Percentiles rank a stretch among this genome's conserved stretches.
Evolutionary conservation across 306 rosid species (phyloP).

Genomic region (Begonia loranthoides): DNA sequence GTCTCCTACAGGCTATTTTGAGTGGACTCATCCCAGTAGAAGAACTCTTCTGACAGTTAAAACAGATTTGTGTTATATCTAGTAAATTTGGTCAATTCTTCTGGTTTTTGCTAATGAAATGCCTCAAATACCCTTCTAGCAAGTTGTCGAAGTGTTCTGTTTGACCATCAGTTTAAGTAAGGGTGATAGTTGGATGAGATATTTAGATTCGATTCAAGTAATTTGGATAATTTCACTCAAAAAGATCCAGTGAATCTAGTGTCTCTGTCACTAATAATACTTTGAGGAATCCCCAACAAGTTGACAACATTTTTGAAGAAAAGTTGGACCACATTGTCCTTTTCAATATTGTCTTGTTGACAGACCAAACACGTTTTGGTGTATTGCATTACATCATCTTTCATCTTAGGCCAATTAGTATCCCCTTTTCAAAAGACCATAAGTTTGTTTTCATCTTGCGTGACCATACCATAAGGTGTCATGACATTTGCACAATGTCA

Average conservation of each 20-base stretch:
- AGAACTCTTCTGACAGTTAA: neutral
- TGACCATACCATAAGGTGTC: constrained; percentile 6
- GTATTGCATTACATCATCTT: neutral
- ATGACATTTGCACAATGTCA: neutral
- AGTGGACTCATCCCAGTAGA: too few species aligned
- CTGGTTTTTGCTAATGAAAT: neutral
- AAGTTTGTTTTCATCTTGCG: neutral
- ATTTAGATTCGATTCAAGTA: neutral
- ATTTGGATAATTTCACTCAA: neutral
- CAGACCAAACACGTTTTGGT: neutral
- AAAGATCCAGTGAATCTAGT: neutral
- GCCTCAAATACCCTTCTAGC: neutral
- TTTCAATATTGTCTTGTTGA: constrained; percentile 3
- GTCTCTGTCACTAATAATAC: neutral
- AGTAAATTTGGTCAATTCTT: neutral
- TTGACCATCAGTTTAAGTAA: too few species aligned
- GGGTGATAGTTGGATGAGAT: neutral
- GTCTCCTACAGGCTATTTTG: too few species aligned
- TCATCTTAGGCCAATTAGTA: constrained; percentile 2
- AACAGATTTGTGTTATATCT: neutral
- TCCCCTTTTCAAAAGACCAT: neutral
- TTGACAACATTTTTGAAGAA: neutral
- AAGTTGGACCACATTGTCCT: neutral
- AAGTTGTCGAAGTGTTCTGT: neutral
- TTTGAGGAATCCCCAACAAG: neutral